Base-by-base conservation (phyloP, 2,329 filamentous ascomycete genomes). In the Parascedosporium putredinis region DNA sequence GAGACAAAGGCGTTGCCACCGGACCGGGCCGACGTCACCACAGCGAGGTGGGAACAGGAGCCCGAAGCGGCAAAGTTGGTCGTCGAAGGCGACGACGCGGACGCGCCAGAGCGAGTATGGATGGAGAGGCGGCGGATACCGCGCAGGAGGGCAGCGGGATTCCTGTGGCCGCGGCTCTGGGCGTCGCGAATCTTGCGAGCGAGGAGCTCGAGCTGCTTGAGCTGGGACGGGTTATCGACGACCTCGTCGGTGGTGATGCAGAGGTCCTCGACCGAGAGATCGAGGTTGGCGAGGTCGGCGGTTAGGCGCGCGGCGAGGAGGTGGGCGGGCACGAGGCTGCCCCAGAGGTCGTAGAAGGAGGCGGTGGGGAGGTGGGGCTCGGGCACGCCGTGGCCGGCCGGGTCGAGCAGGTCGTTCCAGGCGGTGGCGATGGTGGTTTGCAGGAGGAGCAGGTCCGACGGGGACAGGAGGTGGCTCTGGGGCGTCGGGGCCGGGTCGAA, bases 261-360 rank as follows among this genome's bases (percentile, higher is more conserved):
- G 4, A 74, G 57, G 8, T 59, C 57, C 12, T 29, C 23, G 23
- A 29, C 42, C 23, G 38, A 42, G 38, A 42, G 38, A 20, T 23
- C 10, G 4, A 67, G 57, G 2, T 67, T 69, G 1, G 67, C 61
- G 7, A 77, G 60, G 14, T 66, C 64, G 3, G 62, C 61, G 49
- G 70, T 74, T 45, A 76, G 65, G 47, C 66, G 66, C 4, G 65
- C 59, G 2, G 73, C 68, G 25, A 78, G 64, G 53, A 71, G 63
- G 5, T 70, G 62, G 0, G 74, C 74, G 0, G 74, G 67, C 38
- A 78, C 63, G 20, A 76, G 62, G 2, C 71, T 72, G 6, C 69
- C 70, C 61, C 71, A 74, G 10, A 76, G 65, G 44, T 74, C 68
- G 56, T 72, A 77, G 58, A 78, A 78, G 0, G 71, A 67, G 0